Conservation (phyloP, 176 grass and related monocot genomes). For the Hordeum vulgare region MorexV3_pseudomolecules_assembly NC_058520.1:425218538-425219037, state of each 20-base stretch:
- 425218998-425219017: constrained; percentile 3
- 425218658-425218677: not conserved
- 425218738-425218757: constrained; percentile 15
- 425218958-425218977: constrained; percentile 82
- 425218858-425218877: constrained; percentile 39
- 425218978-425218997: constrained; percentile 80
- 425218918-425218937: constrained; percentile 97
- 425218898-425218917: constrained; percentile 74
- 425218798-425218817: constrained; percentile 1
- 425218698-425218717: constrained; percentile 3
- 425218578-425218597: not conserved
- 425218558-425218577: constrained; percentile 1
- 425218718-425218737: not conserved
- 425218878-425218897: constrained; percentile 53
- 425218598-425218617: constrained; percentile 1
- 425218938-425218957: constrained; percentile 92
- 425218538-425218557: constrained; percentile 7
- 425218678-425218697: not conserved
- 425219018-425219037: not conserved
- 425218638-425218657: not conserved
- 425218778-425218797: not conserved
- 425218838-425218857: constrained; percentile 31
- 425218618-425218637: not conserved
- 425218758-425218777: constrained; percentile 19
- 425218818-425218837: constrained; percentile 6